Evolutionary conservation across 2,329 filamentous ascomycete species (phyloP).

Genomic region (Xylaria sp.): DNA sequence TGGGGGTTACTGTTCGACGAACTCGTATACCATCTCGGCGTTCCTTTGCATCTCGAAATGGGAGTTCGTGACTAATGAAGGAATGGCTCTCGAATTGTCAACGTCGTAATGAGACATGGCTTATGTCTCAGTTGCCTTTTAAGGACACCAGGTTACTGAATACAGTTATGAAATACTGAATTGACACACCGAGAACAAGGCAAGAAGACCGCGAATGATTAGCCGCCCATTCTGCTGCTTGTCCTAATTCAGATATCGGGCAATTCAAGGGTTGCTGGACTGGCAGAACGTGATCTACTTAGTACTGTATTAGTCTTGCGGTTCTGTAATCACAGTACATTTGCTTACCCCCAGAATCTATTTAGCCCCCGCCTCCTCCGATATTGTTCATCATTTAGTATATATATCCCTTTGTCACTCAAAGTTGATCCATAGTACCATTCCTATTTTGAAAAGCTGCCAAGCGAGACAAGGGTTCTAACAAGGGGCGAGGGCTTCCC

Average conservation of each 20-base stretch:
- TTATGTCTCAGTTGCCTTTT: constrained; percentile 28
- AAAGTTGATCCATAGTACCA: constrained; percentile 28
- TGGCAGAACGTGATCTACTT: constrained; percentile 1
- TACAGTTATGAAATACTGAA: constrained; percentile 12
- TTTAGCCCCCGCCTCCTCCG: background rate
- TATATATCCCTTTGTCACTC: background rate
- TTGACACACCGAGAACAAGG: constrained; percentile 23
- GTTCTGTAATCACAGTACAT: constrained; percentile 5
- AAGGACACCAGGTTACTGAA: constrained; percentile 16
- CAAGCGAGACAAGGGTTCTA: constrained; percentile 38
- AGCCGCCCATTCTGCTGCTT: constrained; percentile 20
- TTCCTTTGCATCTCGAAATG: constrained; percentile 23
- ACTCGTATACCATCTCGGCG: constrained; percentile 19
- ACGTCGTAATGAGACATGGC: constrained; percentile 15
- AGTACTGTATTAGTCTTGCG: constrained; percentile 14
- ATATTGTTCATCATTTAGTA: constrained; percentile 14
- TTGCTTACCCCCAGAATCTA: constrained; percentile 8
- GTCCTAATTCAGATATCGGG: constrained; percentile 7
- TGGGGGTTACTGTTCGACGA: constrained; percentile 31
- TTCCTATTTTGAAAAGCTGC: constrained; percentile 36
- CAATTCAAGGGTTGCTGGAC: constrained; percentile 10
- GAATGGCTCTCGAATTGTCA: constrained; percentile 30
- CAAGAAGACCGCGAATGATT: constrained; percentile 31
- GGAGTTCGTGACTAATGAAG: constrained; percentile 23
- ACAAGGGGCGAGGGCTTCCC: constrained; percentile 26